Evolutionary conservation across 129 eudicot genomes (phyloP).

Genomic region (Chrysanthemum makinoi): DNA sequence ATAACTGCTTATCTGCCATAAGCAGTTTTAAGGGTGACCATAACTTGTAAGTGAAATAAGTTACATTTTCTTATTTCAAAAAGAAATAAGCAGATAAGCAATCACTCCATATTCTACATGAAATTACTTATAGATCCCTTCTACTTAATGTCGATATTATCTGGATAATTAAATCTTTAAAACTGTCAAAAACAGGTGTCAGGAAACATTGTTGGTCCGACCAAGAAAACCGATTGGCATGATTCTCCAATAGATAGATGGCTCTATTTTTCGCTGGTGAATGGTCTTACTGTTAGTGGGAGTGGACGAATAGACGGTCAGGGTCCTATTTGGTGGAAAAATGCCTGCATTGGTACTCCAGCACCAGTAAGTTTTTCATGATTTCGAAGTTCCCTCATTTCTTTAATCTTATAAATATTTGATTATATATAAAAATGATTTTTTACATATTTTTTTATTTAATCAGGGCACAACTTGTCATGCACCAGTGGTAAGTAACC

Average conservation of each 20-base stretch:
- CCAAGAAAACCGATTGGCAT: slow-evolving; percentile 35
- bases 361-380: slow-evolving; percentile 36
- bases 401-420: not conserved
- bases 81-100: not conserved
- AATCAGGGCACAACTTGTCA: slow-evolving; percentile 53
- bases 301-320: slow-evolving; percentile 55
- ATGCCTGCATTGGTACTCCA: slow-evolving; percentile 42
- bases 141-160: slow-evolving; percentile 13
- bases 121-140: not conserved
- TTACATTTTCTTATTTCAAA: too few species aligned
- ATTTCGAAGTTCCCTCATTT: not conserved
- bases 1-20: too few species aligned
- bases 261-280: slow-evolving; percentile 38
- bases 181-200: slow-evolving; percentile 37
- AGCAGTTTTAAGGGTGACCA: too few species aligned
- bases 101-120: slow-evolving; percentile 2
- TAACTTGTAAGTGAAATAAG: too few species aligned
- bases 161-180: not conserved
- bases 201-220: slow-evolving; percentile 53
- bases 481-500: slow-evolving; percentile 57
- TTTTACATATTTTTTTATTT: slow-evolving; percentile 8
- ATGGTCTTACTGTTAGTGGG: slow-evolving; percentile 50
- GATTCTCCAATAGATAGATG: slow-evolving; percentile 35
- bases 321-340: slow-evolving; percentile 66
- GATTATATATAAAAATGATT: not conserved